Evolutionary conservation across 495 filamentous ascomycete species (phyloP).

Genomic region (Aspergillus sclerotioniger): DNA sequence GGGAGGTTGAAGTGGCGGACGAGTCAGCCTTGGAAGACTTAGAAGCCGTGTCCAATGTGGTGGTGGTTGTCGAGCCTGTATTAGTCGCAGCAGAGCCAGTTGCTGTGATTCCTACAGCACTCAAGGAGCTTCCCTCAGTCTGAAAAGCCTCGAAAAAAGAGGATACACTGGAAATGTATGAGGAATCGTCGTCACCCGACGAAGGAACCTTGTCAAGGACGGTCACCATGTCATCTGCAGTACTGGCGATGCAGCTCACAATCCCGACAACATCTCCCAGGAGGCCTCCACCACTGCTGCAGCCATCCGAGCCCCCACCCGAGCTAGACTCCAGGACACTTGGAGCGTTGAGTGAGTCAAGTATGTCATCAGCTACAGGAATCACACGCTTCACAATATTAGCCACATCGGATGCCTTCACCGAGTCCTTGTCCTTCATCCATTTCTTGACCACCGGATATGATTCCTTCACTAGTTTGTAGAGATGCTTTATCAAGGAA

Average conservation of each 20-base stretch:
- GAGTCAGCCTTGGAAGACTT: neutral
- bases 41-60: neutral
- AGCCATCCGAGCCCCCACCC: neutral
- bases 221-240: neutral
- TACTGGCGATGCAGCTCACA: neutral
- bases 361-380: neutral
- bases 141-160: neutral
- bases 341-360: neutral
- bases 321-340: neutral
- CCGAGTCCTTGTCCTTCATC: constrained; percentile 2
- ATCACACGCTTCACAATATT: neutral
- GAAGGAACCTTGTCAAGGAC: neutral
- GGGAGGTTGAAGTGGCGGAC: neutral
- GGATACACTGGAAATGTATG: neutral
- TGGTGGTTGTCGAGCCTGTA: neutral
- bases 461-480: neutral
- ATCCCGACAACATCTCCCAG: neutral
- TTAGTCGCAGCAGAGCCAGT: neutral
- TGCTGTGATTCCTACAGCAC: neutral
- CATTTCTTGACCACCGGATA: constrained; percentile 1
- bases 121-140: neutral
- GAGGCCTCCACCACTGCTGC: neutral
- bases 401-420: neutral
- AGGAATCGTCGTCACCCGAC: neutral
- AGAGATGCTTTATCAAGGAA: neutral